Evolutionary conservation across 169 alveolate species (phyloP).

Genomic region (Perkinsus olseni): DNA sequence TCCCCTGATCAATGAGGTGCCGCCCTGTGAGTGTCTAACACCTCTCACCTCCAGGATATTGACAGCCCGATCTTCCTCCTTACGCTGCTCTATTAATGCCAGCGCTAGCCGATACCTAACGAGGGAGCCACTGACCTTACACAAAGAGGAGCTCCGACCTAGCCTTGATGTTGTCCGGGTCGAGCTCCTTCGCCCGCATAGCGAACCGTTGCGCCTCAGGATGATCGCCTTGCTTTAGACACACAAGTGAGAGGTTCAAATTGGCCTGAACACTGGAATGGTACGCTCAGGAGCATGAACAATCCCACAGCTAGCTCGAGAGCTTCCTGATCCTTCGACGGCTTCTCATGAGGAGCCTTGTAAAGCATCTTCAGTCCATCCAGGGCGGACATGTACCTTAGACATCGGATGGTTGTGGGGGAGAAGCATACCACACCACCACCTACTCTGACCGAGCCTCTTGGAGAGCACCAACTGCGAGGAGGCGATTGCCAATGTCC

Average conservation of each 20-base stretch:
- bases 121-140: not conserved
- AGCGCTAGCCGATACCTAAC: not conserved
- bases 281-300: not conserved
- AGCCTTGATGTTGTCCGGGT: not conserved
- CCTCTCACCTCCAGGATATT: not conserved
- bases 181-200: not conserved
- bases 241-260: not conserved
- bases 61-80: not conserved
- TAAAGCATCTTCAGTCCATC: not conserved
- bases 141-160: not conserved
- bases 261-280: not conserved
- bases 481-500: not conserved
- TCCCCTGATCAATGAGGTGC: not conserved
- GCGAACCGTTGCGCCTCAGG: not conserved
- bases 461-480: not conserved
- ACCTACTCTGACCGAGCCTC: not conserved
- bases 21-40: not conserved
- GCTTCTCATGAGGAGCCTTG: not conserved
- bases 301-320: not conserved
- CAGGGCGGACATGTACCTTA: not conserved
- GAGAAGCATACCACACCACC: not conserved
- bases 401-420: not conserved
- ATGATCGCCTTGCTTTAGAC: not conserved
- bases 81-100: not conserved
- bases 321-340: not conserved